A percentile compares a stretch with the other conserved stretches of the same genome.
These are phyloP conservation scores for Prunus salicina DNA, from an alignment of 306 rosid genomes.

Conservation along the genomic window DNA sequence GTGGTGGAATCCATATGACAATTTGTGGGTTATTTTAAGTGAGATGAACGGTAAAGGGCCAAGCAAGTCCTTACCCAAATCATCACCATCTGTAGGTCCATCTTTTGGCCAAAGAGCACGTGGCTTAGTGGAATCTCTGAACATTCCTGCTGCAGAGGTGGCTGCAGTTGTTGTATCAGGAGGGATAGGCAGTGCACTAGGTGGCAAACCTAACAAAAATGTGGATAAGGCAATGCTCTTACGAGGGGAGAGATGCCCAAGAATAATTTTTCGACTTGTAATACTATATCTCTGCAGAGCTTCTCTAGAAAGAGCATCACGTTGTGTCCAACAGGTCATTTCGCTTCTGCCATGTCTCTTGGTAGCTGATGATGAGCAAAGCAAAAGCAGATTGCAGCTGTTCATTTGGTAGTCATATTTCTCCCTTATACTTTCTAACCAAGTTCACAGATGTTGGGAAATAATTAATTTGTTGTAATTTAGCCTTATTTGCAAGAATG, in stretches of 20 bases:
- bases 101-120: slow-evolving; percentile 97
- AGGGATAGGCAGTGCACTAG: slow-evolving; percentile 86
- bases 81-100: slow-evolving; percentile 64
- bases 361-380: slow-evolving; percentile 90
- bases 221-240: slow-evolving; percentile 93
- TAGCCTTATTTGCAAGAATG: slow-evolving; percentile 13
- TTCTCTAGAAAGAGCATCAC: slow-evolving; percentile 84
- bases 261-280: slow-evolving; percentile 83
- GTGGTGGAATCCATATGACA: slow-evolving; percentile 90
- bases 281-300: slow-evolving; percentile 83
- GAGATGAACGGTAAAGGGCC: slow-evolving; percentile 85
- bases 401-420: slow-evolving; percentile 72
- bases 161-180: slow-evolving; percentile 99
- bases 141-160: slow-evolving; percentile 99
- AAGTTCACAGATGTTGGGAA: slow-evolving; percentile 12
- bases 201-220: slow-evolving; percentile 79
- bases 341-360: slow-evolving; percentile 83
- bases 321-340: slow-evolving; percentile 76
- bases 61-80: slow-evolving; percentile 58
- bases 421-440: slow-evolving; percentile 10
- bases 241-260: slow-evolving; percentile 89
- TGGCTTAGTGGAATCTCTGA: slow-evolving; percentile 92
- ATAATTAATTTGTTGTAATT: background rate
- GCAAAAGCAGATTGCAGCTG: slow-evolving; percentile 87
- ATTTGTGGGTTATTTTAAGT: slow-evolving; percentile 71